Base-by-base conservation (phyloP, 2,329 filamentous ascomycete genomes). In the Penicillium sclerotiorum region DNA sequence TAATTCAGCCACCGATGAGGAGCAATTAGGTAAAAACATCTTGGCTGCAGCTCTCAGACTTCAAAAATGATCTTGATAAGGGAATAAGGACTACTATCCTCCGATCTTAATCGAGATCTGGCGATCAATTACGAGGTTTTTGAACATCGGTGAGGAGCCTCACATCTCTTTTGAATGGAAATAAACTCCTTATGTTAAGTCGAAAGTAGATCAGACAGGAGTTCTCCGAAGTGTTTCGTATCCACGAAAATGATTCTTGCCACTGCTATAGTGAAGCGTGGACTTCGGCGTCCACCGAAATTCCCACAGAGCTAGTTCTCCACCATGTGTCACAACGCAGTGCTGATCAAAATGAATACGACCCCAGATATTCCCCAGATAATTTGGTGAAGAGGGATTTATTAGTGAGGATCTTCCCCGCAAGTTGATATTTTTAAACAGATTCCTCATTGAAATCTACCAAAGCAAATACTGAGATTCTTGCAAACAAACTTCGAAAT, bases 241-340 rank as follows among this genome's bases (percentile, higher is more conserved):
- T 36, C 15, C 2, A 5, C 11, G 5, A 9, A 2, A 18, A 17
- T 36, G 2, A 17, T 9, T 17, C 9, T 9, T 36, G 33, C 11
- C 15, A 47, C 18, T 21, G n/a, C 36, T 27, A 33, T 33, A n/a
- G 22, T 30, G 27, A 15, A 12, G 12, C 15, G 39, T 47, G 45
- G 45, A 47, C 23, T 32, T 47, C 45, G 45, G 45, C 45, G 45
- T 25, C 45, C 45, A 38, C 45, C 45, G 45, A 47, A 23, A 40
- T 33, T 33, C 17, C 40, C 35, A 38, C 25, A n/a, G 45, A 25
- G 15, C n/a, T 18, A 8, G 20, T 18, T 18, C 12, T 25, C 22
- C 45, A 47, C 36, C 36, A n/a, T 7, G 15, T 33, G 35, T 40
- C 35, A 47, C 30, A 9, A 11, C 21, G 21, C 37, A 23, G 13